Evolutionary conservation across 179 eudicot species (phyloP).

Genomic region (Sideroxylon spinosum): DNA sequence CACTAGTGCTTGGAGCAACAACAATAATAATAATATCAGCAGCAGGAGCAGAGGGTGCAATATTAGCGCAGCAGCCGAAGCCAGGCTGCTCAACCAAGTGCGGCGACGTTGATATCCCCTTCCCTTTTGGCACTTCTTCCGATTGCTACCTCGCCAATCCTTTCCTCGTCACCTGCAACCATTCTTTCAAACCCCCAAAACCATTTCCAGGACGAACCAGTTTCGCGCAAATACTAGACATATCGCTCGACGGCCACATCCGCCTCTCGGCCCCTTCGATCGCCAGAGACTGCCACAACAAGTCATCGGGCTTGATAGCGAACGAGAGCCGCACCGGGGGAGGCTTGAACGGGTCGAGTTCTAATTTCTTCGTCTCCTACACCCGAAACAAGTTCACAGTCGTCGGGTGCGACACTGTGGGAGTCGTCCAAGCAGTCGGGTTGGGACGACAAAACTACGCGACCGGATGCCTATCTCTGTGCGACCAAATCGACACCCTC

Average conservation of each 20-base stretch:
- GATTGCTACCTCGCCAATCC: background rate
- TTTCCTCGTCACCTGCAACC: conserved; percentile 5
- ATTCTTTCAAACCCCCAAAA: background rate
- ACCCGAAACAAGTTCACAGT: background rate
- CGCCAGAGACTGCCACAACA: conserved; percentile 3
- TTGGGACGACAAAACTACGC: background rate
- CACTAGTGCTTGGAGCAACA: background rate
- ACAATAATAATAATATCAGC: no score
- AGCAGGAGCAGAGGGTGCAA: no score
- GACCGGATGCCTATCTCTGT: background rate
- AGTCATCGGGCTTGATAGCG: background rate
- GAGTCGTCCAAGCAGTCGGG: background rate
- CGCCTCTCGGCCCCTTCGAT: background rate
- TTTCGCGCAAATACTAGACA: background rate
- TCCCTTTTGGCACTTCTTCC: background rate
- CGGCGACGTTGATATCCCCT: conserved; percentile 10
- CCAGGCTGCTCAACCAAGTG: background rate
- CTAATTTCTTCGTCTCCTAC: background rate
- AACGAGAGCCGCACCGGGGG: background rate
- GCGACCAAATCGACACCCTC: background rate
- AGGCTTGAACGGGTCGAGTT: background rate
- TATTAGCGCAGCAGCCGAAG: background rate
- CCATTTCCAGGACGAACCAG: background rate
- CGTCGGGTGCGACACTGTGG: conserved; percentile 1
- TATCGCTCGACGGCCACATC: background rate